Conservation (phyloP, 2,329 filamentous ascomycete genomes). For the Colletotrichum sp. region DNA sequence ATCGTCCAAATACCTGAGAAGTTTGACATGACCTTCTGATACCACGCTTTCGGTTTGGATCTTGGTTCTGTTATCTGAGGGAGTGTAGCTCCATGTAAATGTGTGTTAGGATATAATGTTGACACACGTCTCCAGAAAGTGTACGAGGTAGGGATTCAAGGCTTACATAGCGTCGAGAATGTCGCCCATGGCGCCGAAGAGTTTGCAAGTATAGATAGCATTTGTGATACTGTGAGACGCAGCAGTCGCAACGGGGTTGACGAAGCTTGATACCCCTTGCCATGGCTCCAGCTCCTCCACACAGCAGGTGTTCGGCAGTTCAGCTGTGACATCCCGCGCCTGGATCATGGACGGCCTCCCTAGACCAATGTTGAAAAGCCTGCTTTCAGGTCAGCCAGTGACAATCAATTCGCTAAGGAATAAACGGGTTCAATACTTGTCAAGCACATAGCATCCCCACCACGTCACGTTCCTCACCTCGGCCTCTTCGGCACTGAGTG, state of each 20-base stretch:
- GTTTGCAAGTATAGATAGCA: not conserved
- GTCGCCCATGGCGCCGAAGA: not conserved
- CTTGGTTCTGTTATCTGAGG: accelerated
- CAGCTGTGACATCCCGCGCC: not conserved
- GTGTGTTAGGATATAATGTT: not conserved
- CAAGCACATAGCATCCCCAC: not conserved
- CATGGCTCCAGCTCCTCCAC: not conserved
- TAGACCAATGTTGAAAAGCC: not conserved
- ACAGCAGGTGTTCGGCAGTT: not conserved
- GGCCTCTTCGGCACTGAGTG: not conserved
- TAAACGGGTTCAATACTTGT: not conserved
- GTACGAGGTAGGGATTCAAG: not conserved
- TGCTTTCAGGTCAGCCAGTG: accelerated
- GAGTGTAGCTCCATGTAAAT: not conserved
- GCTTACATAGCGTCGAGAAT: not conserved
- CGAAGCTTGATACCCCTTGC: accelerated
- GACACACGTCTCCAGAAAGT: not conserved
- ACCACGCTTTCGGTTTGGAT: not conserved
- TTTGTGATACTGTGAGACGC: not conserved
- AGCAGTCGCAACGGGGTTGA: accelerated
- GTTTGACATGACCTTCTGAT: not conserved
- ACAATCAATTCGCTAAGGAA: accelerated
- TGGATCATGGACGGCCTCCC: not conserved
- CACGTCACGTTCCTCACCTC: not conserved
- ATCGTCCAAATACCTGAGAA: not conserved